Evolutionary conservation across 2,329 filamentous ascomycete species (phyloP).

Genomic region (Fusarium sarcochroum): DNA sequence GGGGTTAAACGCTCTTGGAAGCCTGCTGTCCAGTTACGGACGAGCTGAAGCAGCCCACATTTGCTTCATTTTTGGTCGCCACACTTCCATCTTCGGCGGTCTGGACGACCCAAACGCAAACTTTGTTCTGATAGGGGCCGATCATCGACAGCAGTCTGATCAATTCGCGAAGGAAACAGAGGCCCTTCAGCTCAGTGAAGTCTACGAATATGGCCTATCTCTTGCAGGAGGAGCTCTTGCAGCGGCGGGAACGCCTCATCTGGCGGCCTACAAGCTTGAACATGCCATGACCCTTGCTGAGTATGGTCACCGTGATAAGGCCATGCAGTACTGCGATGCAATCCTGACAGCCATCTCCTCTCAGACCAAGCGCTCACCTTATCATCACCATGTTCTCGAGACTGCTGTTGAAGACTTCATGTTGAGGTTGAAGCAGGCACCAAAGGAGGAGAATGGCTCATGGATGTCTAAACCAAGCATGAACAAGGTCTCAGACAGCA

Average conservation of each 20-base stretch:
- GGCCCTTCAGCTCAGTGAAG: conserved; percentile 91
- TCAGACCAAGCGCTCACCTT: conserved; percentile 86
- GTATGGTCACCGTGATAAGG: conserved; percentile 84
- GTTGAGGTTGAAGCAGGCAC: conserved; percentile 86
- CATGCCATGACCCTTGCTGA: conserved; percentile 89
- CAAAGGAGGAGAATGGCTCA: conserved; percentile 83
- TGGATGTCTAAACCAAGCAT: conserved; percentile 97
- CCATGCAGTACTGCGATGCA: conserved; percentile 90
- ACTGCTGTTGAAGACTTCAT: conserved; percentile 85
- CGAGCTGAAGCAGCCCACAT: conserved; percentile 92
- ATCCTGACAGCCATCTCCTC: conserved; percentile 82
- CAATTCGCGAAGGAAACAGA: conserved; percentile 86
- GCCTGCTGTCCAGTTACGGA: conserved; percentile 86
- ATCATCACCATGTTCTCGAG: conserved; percentile 84
- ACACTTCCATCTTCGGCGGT: conserved; percentile 80
- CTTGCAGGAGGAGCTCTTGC: conserved; percentile 70
- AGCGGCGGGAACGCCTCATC: conserved; percentile 77
- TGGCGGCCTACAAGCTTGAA: conserved; percentile 92
- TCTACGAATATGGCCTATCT: conserved; percentile 91
- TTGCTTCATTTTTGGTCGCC: conserved; percentile 90
- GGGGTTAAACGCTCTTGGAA: conserved; percentile 84
- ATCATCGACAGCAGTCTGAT: conserved; percentile 79
- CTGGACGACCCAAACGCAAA: conserved; percentile 83
- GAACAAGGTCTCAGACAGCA: conserved; percentile 92
- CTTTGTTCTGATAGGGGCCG: conserved; percentile 87